Conservation (phyloP, 139 green algal species). For the Chlorella sp. region DNA sequence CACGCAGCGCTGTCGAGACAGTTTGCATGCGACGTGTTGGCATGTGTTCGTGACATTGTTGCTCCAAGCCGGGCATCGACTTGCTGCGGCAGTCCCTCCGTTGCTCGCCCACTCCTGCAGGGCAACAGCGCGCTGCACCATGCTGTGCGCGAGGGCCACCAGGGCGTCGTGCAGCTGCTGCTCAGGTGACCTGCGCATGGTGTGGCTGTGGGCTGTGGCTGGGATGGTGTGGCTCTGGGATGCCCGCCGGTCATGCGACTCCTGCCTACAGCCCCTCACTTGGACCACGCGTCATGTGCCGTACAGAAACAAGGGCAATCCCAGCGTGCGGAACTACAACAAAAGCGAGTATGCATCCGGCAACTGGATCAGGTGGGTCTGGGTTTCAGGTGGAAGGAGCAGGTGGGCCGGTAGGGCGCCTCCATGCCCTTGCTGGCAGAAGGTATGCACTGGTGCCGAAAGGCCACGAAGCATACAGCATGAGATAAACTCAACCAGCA, state of each 20-base stretch:
- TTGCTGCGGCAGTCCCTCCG: neutral
- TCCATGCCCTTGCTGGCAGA: too few species aligned
- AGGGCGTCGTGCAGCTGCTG: conserved; percentile 46
- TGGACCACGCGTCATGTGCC: neutral
- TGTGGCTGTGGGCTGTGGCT: neutral
- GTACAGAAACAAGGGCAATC: neutral
- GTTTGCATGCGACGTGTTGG: too few species aligned
- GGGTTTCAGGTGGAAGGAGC: neutral
- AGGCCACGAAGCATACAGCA: too few species aligned
- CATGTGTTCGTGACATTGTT: too few species aligned
- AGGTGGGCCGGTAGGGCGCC: too few species aligned
- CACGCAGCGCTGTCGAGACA: too few species aligned
- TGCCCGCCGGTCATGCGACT: too few species aligned
- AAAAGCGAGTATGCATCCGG: conserved; percentile 37
- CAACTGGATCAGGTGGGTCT: conserved; percentile 50
- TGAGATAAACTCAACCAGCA: too few species aligned
- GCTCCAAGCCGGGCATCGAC: too few species aligned
- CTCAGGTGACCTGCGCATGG: conserved; percentile 3
- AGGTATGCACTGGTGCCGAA: too few species aligned
- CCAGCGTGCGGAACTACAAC: conserved; percentile 27
- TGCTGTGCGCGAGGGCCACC: conserved; percentile 40
- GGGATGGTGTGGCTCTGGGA: too few species aligned
- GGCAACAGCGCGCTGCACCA: conserved; percentile 66
- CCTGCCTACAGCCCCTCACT: neutral
- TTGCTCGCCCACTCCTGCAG: neutral